A percentile compares a stretch with the other conserved stretches of the same genome.
phyloP scores from a whole-genome alignment of 305 asterid genomes.

The Plantago rigida region DNA sequence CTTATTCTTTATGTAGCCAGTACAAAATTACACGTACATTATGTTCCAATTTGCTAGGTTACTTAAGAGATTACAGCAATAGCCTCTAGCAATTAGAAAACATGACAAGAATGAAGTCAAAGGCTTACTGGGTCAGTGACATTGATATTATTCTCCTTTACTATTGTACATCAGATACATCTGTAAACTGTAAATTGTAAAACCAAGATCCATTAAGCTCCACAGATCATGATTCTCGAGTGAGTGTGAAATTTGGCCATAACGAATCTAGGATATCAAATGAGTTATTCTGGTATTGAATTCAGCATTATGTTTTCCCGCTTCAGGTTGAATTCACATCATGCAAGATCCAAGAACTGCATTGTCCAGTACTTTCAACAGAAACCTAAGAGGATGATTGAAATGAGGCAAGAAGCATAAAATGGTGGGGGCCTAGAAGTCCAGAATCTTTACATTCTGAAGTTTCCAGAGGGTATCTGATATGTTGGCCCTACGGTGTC shows the following conservation, averaged over 20 bases:
- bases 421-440: conserved; percentile 24
- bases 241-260: neutral
- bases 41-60: neutral
- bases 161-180: neutral
- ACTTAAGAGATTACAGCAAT: neutral
- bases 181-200: neutral
- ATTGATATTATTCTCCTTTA: conserved; percentile 3
- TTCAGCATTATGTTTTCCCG: conserved; percentile 1
- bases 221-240: neutral
- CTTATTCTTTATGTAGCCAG: neutral
- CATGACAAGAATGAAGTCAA: neutral
- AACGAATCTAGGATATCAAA: neutral
- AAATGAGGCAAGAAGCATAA: neutral
- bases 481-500: conserved; percentile 35
- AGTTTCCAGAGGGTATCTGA: conserved; percentile 26
- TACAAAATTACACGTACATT: neutral
- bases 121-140: neutral
- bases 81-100: neutral
- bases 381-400: conserved; percentile 17
- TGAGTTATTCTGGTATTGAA: neutral
- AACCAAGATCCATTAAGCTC: conserved; percentile 1
- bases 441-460: conserved; percentile 27
- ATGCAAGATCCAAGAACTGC: neutral
- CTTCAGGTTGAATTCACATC: conserved; percentile 6
- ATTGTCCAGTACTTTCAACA: neutral